Evolutionary conservation across 2,329 filamentous ascomycete species (phyloP).

Genomic region (Emmonsia crescens): DNA sequence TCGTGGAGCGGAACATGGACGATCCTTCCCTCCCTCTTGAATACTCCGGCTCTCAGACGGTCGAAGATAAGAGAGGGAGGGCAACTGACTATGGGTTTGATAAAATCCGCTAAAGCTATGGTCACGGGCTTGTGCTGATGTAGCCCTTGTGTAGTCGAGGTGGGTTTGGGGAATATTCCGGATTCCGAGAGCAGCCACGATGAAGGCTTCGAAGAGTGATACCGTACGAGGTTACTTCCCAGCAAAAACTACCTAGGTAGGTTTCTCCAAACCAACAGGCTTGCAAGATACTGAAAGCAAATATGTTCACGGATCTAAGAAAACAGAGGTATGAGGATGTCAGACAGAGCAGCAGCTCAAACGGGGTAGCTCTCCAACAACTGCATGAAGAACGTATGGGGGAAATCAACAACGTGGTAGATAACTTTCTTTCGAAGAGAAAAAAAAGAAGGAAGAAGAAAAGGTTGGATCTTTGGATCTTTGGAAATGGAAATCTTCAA

Average conservation of each 20-base stretch:
- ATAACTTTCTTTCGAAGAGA: neutral
- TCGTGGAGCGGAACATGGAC: conserved; percentile 28
- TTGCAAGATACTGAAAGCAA: neutral
- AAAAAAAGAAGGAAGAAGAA: neutral
- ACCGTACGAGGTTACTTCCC: neutral
- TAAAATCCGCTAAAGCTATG: conserved; percentile 23
- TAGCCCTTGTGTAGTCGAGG: conserved; percentile 20
- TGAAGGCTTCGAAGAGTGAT: conserved; percentile 15
- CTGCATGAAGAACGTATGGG: conserved; percentile 1
- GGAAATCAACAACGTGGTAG: neutral
- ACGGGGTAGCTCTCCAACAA: neutral
- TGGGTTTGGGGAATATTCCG: conserved; percentile 21
- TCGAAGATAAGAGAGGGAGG: conserved; percentile 30
- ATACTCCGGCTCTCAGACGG: conserved; percentile 23
- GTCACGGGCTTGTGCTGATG: conserved; percentile 22
- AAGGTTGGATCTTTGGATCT: neutral
- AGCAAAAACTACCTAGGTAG: neutral
- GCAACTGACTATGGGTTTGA: conserved; percentile 12
- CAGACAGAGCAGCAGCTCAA: neutral
- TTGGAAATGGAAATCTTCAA: neutral
- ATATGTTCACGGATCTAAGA: neutral
- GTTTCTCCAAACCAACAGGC: neutral
- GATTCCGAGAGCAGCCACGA: conserved; percentile 32
- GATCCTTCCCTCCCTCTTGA: conserved; percentile 29
- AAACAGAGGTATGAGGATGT: neutral